Evolutionary conservation across 2,329 filamentous ascomycete genomes (phyloP), one percentile per base, ranked within the genome.

Genomic region (Fusarium newnesense): DNA sequence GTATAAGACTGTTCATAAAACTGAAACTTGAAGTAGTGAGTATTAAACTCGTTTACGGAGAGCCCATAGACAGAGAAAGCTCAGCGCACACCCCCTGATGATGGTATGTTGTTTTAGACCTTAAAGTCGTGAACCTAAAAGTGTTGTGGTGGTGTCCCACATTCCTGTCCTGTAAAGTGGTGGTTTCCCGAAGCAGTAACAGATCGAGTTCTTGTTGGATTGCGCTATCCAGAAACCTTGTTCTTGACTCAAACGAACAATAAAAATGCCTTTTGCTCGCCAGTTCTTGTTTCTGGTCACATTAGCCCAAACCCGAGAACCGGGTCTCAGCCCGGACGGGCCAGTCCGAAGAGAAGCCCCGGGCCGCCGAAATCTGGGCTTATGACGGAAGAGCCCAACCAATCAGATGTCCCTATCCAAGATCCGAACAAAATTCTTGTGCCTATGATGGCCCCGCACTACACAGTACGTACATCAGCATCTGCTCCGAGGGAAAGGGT

Each of bases 131-230:
- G 54, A 53, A 65, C 52, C 34, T 40, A 62, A 60, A 28, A 47
- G 21, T n/a, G 15, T 50, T 47, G 40, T 54, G 67, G 63, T 72
- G 67, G 67, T 64, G 63, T 34, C 53, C 60, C 57, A 66, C 71
- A 74, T 74, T 74, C 72, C 68, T 66, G 59, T 72, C 52, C n/a
- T 44, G 60, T 66, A 43, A 36, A 34, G 21, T 54, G 30, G 32
- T 12, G 42, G 32, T 13, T 13, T 43, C 44, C 42, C 28, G 60
- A 69, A 70, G 50, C 39, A 69, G 71, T 53, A 65, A 62, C 57
- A 36, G 50, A 40, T 49, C 40, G 43, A 43, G 56, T 62, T 40
- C 49, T 46, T 32, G 34, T 42, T 50, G 24, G 36, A 28, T 53
- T 53, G 61, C 21, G 24, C 26, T 34, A 21, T 50, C 28, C 15